These are phyloP conservation scores for Alternaria consortialis DNA, from an alignment of 2,329 filamentous ascomycete species.

Conservation along the genomic window DNA sequence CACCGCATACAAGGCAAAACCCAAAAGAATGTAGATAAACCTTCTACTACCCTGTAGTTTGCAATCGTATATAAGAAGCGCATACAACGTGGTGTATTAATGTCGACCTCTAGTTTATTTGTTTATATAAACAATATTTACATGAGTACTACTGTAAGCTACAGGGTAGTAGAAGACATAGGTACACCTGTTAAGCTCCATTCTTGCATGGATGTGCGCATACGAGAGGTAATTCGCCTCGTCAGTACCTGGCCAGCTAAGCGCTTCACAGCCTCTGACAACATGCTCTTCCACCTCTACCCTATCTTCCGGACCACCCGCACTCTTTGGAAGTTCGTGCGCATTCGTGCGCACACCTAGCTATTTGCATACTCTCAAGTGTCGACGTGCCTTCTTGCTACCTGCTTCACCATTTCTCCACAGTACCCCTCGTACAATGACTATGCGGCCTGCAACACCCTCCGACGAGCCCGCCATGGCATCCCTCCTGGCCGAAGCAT, in stretches of 20 bases:
- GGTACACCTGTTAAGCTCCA: no score
- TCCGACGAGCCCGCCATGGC: constrained; percentile 32
- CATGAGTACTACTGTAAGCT: no score
- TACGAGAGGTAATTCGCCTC: neutral
- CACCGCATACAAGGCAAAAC: no score
- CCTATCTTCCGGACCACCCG: neutral
- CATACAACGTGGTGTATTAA: no score
- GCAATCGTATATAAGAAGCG: no score
- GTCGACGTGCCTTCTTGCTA: neutral
- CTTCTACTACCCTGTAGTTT: no score
- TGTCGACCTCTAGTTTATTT: no score
- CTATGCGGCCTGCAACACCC: constrained; percentile 27
- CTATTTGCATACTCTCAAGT: neutral
- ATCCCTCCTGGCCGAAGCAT: constrained; percentile 31
- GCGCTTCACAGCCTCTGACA: neutral
- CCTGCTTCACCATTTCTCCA: neutral
- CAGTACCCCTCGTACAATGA: constrained; percentile 16
- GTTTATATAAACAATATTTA: no score
- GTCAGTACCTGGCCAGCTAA: neutral
- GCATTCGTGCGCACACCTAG: neutral
- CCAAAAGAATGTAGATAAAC: no score
- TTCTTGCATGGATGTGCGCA: neutral
- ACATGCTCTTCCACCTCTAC: neutral
- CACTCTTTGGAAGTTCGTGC: neutral
- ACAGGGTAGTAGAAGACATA: no score